Evolutionary conservation across 2,329 filamentous ascomycete genomes (phyloP).

Genomic region (Boeremia lycopersici): DNA sequence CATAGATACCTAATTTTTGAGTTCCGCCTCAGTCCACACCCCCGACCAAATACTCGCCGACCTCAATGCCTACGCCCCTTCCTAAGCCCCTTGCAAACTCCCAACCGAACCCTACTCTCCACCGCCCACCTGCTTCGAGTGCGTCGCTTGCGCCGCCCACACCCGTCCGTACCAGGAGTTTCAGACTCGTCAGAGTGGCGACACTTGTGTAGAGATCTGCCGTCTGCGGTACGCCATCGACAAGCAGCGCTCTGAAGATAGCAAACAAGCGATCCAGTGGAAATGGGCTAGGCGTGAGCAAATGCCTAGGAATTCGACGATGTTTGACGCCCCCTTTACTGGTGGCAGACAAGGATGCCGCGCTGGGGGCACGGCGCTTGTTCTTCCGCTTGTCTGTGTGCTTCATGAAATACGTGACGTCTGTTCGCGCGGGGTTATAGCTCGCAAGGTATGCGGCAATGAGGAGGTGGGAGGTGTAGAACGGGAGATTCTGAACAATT

Average conservation of each 20-base stretch:
- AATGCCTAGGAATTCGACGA: slow-evolving; percentile 75
- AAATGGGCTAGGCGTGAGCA: slow-evolving; percentile 78
- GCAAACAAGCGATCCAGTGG: slow-evolving; percentile 78
- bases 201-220: slow-evolving; percentile 62
- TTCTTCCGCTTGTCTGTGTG: slow-evolving; percentile 60
- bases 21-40: slow-evolving; percentile 33
- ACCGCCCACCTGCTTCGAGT: slow-evolving; percentile 73
- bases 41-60: slow-evolving; percentile 66
- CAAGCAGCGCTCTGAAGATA: slow-evolving; percentile 71
- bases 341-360: slow-evolving; percentile 22
- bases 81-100: slow-evolving; percentile 75
- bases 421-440: slow-evolving; percentile 77
- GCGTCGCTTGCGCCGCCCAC: slow-evolving; percentile 63
- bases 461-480: slow-evolving; percentile 74
- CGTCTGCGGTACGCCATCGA: slow-evolving; percentile 50
- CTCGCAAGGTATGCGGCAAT: slow-evolving; percentile 81
- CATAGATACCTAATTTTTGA: no score
- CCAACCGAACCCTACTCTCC: slow-evolving; percentile 80
- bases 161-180: slow-evolving; percentile 68
- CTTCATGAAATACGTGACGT: slow-evolving; percentile 77
- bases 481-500: slow-evolving; percentile 62
- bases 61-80: slow-evolving; percentile 75
- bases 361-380: slow-evolving; percentile 46
- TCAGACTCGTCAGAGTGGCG: slow-evolving; percentile 73
- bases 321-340: slow-evolving; percentile 54